A percentile compares a stretch with the other conserved stretches of the same genome.
Conservation (phyloP, 202 grass and related monocot species). For the Tripidium arundinaceum region DNA sequence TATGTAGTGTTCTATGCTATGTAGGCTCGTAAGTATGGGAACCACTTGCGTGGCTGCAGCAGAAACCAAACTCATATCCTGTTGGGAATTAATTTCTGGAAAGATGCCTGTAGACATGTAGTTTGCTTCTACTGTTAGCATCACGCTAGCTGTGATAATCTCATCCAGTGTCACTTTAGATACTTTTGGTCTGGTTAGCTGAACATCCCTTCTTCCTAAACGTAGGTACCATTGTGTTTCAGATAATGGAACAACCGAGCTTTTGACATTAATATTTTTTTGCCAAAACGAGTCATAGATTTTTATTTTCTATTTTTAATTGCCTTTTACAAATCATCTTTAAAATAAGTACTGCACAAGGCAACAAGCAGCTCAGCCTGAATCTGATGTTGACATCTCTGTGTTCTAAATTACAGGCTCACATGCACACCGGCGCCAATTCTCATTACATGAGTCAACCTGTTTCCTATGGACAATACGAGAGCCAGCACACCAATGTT, state of each 20-base stretch:
- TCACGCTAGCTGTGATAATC: background rate
- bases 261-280: background rate
- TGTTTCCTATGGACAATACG: slow-evolving; percentile 43
- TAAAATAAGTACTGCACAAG: background rate
- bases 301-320: background rate
- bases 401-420: slow-evolving; percentile 37
- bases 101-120: background rate
- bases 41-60: background rate
- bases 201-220: background rate
- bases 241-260: background rate
- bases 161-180: background rate
- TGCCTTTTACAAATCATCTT: background rate
- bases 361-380: background rate
- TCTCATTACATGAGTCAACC: slow-evolving; percentile 36
- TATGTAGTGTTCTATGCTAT: background rate
- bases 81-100: background rate
- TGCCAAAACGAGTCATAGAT: background rate
- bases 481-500: slow-evolving; percentile 39
- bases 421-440: slow-evolving; percentile 26
- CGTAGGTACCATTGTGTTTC: background rate
- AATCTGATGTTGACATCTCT: background rate
- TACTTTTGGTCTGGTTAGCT: background rate
- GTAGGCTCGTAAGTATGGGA: background rate
- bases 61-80: background rate
- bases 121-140: background rate